Conservation (phyloP, 2,329 filamentous ascomycete species). For the Fusarium denticulatum region DNA sequence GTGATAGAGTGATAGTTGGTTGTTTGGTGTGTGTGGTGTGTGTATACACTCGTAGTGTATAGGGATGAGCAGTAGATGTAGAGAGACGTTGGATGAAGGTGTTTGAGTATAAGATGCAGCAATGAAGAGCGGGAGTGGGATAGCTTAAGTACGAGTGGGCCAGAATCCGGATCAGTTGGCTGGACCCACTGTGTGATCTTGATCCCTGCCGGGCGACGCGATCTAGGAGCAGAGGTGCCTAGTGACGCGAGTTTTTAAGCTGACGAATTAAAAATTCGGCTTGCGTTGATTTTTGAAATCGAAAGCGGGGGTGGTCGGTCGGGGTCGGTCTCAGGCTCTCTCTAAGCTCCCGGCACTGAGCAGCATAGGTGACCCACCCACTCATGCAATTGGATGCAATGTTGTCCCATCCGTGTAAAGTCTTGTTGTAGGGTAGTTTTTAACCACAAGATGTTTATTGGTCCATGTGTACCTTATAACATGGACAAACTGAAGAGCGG, state of each 20-base stretch:
- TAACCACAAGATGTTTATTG: not conserved
- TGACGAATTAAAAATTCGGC: conserved; percentile 34
- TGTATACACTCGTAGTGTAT: conserved; percentile 29
- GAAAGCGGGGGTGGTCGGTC: conserved; percentile 11
- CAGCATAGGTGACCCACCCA: not conserved
- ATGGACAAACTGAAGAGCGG: not conserved
- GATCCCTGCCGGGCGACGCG: conserved; percentile 40
- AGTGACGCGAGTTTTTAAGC: conserved; percentile 28
- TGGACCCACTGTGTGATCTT: conserved; percentile 33
- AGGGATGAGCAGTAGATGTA: conserved; percentile 4
- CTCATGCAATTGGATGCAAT: not conserved
- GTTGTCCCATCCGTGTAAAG: not conserved
- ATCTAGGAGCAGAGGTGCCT: conserved; percentile 7
- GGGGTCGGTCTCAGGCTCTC: not conserved
- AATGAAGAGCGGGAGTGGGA: conserved; percentile 41
- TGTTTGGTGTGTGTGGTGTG: conserved; percentile 17
- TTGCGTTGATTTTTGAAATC: conserved; percentile 22
- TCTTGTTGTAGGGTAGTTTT: conserved; percentile 10
- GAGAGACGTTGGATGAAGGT: conserved; percentile 29
- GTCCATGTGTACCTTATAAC: not conserved
- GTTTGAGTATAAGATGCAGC: conserved; percentile 14
- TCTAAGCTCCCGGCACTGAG: not conserved
- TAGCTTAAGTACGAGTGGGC: conserved; percentile 54
- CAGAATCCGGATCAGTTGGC: conserved; percentile 50
- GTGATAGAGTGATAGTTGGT: conserved; percentile 54